Percentiles rank a stretch among this genome's conserved stretches.
Evolutionary conservation across 2,329 filamentous ascomycete species (phyloP).

Genomic region (Delphinella strobiligena): DNA sequence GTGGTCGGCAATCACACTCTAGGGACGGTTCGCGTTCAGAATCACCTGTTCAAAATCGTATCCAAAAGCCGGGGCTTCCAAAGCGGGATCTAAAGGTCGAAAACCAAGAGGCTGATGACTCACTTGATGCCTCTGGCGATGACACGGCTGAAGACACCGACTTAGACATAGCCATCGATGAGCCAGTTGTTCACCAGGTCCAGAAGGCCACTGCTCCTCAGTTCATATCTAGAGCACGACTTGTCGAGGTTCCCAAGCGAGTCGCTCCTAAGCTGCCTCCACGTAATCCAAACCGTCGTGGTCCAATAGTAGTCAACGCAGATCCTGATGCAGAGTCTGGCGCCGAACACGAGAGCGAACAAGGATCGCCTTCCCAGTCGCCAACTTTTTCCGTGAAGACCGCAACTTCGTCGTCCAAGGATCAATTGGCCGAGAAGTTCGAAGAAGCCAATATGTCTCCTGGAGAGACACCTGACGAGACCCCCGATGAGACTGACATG

Average conservation of each 20-base stretch:
- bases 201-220: slow-evolving; percentile 35
- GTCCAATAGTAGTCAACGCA: slow-evolving; percentile 22
- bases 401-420: background rate
- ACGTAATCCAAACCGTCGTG: slow-evolving; percentile 52
- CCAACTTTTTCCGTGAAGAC: too few species aligned
- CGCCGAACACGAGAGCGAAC: background rate
- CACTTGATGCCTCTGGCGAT: slow-evolving; percentile 28
- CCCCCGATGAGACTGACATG: slow-evolving; percentile 8
- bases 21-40: slow-evolving; percentile 3
- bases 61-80: background rate
- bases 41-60: slow-evolving; percentile 2
- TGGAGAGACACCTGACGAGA: background rate
- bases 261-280: slow-evolving; percentile 65
- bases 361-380: too few species aligned
- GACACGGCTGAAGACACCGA: slow-evolving; percentile 39
- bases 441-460: background rate
- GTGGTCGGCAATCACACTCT: background rate
- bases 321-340: slow-evolving; percentile 10
- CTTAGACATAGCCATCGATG: slow-evolving; percentile 41
- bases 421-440: background rate
- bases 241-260: slow-evolving; percentile 78
- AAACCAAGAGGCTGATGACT: slow-evolving; percentile 23
- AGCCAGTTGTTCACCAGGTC: slow-evolving; percentile 59
- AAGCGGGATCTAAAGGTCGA: slow-evolving; percentile 11
- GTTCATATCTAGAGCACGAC: slow-evolving; percentile 53